Conservation (phyloP, 129 eudicot species). For the Calendula officinalis region DNA sequence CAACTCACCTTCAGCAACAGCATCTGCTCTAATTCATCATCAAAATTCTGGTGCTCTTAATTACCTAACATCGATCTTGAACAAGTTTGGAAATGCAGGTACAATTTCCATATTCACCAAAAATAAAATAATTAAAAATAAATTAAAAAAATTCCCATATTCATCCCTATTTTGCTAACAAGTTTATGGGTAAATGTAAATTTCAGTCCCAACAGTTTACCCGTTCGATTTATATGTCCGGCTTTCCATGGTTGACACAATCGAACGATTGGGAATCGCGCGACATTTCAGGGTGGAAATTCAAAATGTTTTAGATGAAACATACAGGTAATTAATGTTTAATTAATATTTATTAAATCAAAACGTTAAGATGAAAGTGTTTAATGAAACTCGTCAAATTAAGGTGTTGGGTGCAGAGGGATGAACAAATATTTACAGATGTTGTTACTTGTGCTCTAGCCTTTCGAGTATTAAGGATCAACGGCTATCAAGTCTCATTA, state of each 20-base stretch:
- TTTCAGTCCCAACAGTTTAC: slow-evolving; percentile 66
- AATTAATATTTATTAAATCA: background rate
- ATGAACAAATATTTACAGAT: slow-evolving; percentile 56
- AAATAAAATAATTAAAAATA: too few species aligned
- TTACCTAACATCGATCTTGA: slow-evolving; percentile 49
- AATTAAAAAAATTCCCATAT: too few species aligned
- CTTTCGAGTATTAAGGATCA: slow-evolving; percentile 51
- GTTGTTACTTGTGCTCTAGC: slow-evolving; percentile 60
- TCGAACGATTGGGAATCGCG: slow-evolving; percentile 66
- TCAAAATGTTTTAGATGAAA: slow-evolving; percentile 48
- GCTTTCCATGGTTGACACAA: slow-evolving; percentile 61
- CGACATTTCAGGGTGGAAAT: slow-evolving; percentile 55
- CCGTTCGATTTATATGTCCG: slow-evolving; percentile 54
- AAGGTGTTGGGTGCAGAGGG: slow-evolving; percentile 68
- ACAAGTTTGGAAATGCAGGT: slow-evolving; percentile 83
- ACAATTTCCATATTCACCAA: background rate
- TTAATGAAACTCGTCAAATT: background rate
- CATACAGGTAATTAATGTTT: slow-evolving; percentile 46
- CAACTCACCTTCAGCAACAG: slow-evolving; percentile 84
- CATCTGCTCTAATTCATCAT: slow-evolving; percentile 52
- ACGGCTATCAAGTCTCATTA: slow-evolving; percentile 69
- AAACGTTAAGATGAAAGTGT: background rate
- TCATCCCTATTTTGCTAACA: background rate
- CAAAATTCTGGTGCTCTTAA: slow-evolving; percentile 45
- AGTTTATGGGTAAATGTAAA: background rate